Conservation (phyloP, 768 basidiomycete genomes). For the Sporobolomyces roseus region DNA sequence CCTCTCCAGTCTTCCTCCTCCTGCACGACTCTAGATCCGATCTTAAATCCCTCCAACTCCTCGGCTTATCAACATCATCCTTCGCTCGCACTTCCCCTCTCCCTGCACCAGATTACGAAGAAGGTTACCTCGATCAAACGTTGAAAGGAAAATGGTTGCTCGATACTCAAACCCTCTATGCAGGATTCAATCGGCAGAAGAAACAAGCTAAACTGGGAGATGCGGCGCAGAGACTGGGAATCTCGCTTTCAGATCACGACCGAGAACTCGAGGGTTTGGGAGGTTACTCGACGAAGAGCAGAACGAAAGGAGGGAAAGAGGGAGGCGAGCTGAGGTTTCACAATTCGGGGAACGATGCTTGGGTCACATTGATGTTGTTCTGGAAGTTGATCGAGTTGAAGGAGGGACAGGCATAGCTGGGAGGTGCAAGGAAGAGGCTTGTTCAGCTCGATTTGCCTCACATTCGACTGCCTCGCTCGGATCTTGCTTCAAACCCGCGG, state of each 20-base stretch:
- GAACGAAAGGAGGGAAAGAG: neutral
- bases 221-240: slow-evolving; percentile 61
- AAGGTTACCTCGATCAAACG: neutral
- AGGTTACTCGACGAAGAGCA: neutral
- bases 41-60: slow-evolving; percentile 72
- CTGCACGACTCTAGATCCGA: slow-evolving; percentile 77
- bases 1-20: slow-evolving; percentile 61
- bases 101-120: neutral
- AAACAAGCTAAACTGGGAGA: slow-evolving; percentile 58
- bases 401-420: neutral
- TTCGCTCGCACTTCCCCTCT: neutral
- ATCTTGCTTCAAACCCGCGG: too few species aligned
- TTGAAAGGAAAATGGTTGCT: slow-evolving; percentile 8
- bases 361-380: slow-evolving; percentile 11
- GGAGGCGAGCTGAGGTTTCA: slow-evolving; percentile 5
- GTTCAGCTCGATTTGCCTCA: too few species aligned
- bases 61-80: slow-evolving; percentile 56
- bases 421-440: neutral
- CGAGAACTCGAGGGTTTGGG: slow-evolving; percentile 55
- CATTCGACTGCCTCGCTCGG: too few species aligned
- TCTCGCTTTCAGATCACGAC: slow-evolving; percentile 46
- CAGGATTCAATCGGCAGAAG: slow-evolving; percentile 22
- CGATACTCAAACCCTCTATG: slow-evolving; percentile 30
- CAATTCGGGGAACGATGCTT: slow-evolving; percentile 22
- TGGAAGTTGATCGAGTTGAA: slow-evolving; percentile 5